Evolutionary conservation across 139 green algal species (phyloP).

Genomic region (Zygnema circumcarinatum): DNA sequence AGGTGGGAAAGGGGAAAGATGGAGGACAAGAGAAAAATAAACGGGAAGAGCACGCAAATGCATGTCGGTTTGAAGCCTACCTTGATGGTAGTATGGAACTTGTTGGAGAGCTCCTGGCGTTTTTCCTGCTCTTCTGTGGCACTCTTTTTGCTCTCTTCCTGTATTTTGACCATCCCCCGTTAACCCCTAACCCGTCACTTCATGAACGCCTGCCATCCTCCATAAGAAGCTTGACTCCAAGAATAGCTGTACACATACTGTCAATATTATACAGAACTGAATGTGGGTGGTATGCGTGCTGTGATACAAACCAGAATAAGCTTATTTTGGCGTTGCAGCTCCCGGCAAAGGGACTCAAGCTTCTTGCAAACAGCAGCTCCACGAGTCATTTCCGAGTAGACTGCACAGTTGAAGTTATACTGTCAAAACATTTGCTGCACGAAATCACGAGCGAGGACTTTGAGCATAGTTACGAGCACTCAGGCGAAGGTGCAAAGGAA

Average conservation of each 20-base stretch:
- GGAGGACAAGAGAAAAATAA: too few relatives aligned
- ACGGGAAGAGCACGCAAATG: too few relatives aligned
- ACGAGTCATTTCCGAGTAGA: slow-evolving; percentile 20
- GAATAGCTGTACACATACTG: too few relatives aligned
- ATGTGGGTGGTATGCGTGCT: too few relatives aligned
- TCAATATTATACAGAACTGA: too few relatives aligned
- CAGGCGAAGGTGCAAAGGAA: neutral
- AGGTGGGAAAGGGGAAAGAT: too few relatives aligned
- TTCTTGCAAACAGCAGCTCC: slow-evolving; percentile 38
- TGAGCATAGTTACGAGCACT: slow-evolving; percentile 17
- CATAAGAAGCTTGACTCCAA: too few relatives aligned
- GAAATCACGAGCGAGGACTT: neutral
- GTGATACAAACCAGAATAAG: slow-evolving; percentile 29
- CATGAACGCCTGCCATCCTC: too few relatives aligned
- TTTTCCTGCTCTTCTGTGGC: slow-evolving; percentile 56
- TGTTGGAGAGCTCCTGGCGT: slow-evolving; percentile 51
- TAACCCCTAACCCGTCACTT: neutral
- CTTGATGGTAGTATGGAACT: slow-evolving; percentile 60
- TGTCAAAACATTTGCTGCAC: neutral
- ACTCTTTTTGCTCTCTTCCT: slow-evolving; percentile 50
- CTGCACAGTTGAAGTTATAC: neutral
- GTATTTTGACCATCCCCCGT: neutral
- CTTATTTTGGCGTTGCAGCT: slow-evolving; percentile 61
- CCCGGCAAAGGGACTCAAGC: slow-evolving; percentile 52
- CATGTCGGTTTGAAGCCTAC: too few relatives aligned